Conservation (phyloP, 2,329 filamentous ascomycete genomes). For the Cladosporium phlei region DNA sequence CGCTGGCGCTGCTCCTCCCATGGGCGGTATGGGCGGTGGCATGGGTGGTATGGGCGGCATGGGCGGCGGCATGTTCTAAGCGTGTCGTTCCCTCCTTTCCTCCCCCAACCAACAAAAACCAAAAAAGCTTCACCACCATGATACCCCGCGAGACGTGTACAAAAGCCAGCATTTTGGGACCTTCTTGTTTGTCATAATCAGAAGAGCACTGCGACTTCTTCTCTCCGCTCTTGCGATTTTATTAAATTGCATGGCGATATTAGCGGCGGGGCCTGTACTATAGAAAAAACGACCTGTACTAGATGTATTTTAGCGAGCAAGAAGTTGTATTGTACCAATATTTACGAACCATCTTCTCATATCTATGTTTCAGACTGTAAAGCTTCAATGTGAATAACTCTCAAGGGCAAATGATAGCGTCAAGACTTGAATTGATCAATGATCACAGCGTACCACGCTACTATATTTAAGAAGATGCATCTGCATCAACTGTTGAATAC, state of each 20-base stretch:
- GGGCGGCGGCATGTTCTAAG: conserved; percentile 61
- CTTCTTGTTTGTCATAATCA: conserved; percentile 8
- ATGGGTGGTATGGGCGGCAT: conserved; percentile 58
- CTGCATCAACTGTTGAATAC: no score
- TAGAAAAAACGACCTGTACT: no score
- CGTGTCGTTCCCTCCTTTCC: conserved; percentile 9
- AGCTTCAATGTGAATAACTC: no score
- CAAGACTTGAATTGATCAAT: no score
- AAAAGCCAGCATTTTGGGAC: conserved; percentile 11
- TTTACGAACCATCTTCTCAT: no score
- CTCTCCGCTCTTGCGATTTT: conserved; percentile 1
- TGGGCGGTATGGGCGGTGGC: conserved; percentile 42
- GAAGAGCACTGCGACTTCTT: background rate
- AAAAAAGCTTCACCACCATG: conserved; percentile 7
- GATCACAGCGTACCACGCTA: no score
- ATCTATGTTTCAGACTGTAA: no score
- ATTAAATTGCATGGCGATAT: conserved; percentile 5
- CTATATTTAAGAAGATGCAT: no score
- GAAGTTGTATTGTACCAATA: no score
- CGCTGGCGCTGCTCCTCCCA: conserved; percentile 58
- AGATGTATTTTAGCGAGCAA: no score
- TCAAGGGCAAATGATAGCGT: no score
- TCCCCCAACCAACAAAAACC: background rate
- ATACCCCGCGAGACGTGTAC: conserved; percentile 13
- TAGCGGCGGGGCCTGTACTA: no score